phyloP scores from a whole-genome alignment of 2,329 filamentous ascomycete genomes.

The Leptosphaerulina australis region DNA sequence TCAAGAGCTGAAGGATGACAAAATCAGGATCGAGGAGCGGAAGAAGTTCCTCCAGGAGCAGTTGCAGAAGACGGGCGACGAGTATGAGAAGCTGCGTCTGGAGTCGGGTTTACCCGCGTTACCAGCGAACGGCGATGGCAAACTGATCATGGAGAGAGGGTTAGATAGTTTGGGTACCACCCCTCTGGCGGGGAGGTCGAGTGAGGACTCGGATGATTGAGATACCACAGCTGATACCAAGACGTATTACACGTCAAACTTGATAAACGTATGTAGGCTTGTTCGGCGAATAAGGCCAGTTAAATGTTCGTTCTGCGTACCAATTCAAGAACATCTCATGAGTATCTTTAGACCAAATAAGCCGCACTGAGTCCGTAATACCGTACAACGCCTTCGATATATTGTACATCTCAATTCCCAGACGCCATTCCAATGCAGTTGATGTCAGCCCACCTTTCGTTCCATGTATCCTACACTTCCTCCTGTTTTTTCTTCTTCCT shows the following conservation, averaged over 20 bases:
- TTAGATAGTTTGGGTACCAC: slow-evolving; percentile 48
- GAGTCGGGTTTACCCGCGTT: slow-evolving; percentile 53
- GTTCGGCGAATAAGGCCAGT: too few relatives aligned
- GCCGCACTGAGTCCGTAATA: too few relatives aligned
- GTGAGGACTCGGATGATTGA: slow-evolving; percentile 21
- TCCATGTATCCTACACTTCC: not conserved
- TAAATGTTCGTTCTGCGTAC: too few relatives aligned
- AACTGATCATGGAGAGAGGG: slow-evolving; percentile 41
- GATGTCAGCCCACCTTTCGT: not conserved
- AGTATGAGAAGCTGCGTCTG: slow-evolving; percentile 65
- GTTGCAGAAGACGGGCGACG: slow-evolving; percentile 78
- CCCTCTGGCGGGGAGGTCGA: slow-evolving; percentile 34
- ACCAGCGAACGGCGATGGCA: slow-evolving; percentile 38
- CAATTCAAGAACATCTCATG: too few relatives aligned
- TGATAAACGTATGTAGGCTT: too few relatives aligned
- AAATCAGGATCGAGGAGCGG: slow-evolving; percentile 68
- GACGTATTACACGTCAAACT: too few relatives aligned
- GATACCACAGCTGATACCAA: too few relatives aligned
- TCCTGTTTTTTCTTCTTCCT: not conserved
- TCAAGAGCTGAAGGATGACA: slow-evolving; percentile 71
- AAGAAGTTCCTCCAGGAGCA: slow-evolving; percentile 81
- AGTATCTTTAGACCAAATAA: too few relatives aligned
- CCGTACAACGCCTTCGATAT: too few relatives aligned
- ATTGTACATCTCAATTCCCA: not conserved
- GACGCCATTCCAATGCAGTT: not conserved